Base-by-base conservation (phyloP, 1,284 basidiomycete species). In the Ceratobasidium papillatum region DNA sequence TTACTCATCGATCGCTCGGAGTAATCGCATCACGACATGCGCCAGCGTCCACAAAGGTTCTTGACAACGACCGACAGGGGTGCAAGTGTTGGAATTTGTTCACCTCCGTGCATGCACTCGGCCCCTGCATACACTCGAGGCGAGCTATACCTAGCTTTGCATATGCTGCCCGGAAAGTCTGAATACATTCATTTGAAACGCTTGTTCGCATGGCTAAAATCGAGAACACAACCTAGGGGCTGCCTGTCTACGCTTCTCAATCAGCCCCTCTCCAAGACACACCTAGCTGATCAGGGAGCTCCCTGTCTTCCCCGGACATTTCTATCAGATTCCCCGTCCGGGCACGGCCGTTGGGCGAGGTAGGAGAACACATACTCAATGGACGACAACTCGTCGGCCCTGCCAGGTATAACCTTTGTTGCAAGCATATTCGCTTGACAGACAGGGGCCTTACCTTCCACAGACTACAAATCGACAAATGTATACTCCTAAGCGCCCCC, bases 391-490 rank as follows among this genome's bases (percentile, higher is more conserved):
- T 45, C 41, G 41, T 43, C 8, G 30, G 19, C 27, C 27, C 32
- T 32, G 17, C 22, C 32, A 41, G 58, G 9, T 61, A 32, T 19
- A 41, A 22, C 5, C 49, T 22, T 8, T 54, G 3, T 17, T 25
- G 22, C 9, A 9, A 22, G 51, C 19, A n/a, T n/a, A n/a, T n/a
- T n/a, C n/a, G n/a, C n/a, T n/a, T n/a, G 19, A n/a, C 25, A n/a
- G 25, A 14, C 19, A 17, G 63, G 63, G 11, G 51, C 25, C 7
- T 14, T 49, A 17, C 63, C 63, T 17, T 34, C 17, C 9, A 65
- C 63, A 34, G 51, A 65, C 14, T 65, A 65, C 63, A 65, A 17
- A 49, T 14, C 3, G 63, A 65, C 22, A 45, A 45, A 19, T 65
- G 63, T 34, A 45, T 17, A 12, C 30, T 25, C 41, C 63, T 65